phyloP scores from a whole-genome alignment of 495 filamentous ascomycete genomes.

The Daldinia caldariorum region DNA sequence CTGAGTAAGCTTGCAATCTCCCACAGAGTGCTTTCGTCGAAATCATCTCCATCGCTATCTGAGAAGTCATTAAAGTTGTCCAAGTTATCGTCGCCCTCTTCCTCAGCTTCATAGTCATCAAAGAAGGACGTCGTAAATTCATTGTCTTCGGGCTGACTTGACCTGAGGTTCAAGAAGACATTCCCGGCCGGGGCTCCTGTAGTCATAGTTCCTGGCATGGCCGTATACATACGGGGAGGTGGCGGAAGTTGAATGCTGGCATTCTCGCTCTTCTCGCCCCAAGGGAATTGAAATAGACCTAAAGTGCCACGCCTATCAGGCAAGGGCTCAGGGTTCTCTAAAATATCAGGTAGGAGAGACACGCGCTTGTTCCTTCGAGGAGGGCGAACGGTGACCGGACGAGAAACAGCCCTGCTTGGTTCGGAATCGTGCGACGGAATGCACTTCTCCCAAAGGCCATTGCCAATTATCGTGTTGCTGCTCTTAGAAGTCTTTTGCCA shows the following conservation, averaged over 20 bases:
- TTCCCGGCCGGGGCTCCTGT: constrained; percentile 47
- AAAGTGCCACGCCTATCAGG: constrained; percentile 62
- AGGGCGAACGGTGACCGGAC: constrained; percentile 56
- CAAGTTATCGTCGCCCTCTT: constrained; percentile 54
- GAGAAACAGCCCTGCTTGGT: constrained; percentile 29
- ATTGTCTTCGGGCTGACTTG: constrained; percentile 49
- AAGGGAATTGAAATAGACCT: constrained; percentile 67
- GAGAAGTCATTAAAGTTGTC: constrained; percentile 49
- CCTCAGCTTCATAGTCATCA: constrained; percentile 59
- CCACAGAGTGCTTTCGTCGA: constrained; percentile 66
- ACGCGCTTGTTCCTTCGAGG: constrained; percentile 61
- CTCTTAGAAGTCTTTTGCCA: constrained; percentile 52
- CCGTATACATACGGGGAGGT: constrained; percentile 47
- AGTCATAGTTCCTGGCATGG: constrained; percentile 62
- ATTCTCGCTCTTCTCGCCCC: constrained; percentile 65
- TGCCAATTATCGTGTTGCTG: background rate
- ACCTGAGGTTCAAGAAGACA: constrained; percentile 47
- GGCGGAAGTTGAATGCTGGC: constrained; percentile 51
- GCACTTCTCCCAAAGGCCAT: constrained; percentile 40
- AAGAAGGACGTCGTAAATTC: constrained; percentile 57
- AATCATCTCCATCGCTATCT: constrained; percentile 54
- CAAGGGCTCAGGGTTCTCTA: constrained; percentile 64
- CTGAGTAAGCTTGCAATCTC: constrained; percentile 65
- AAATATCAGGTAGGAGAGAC: constrained; percentile 64
- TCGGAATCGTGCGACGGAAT: constrained; percentile 11